Evolutionary conservation across 805 yeast genomes (phyloP), one percentile per base, ranked within the genome.

Genomic region (Myxozyma kluyveri): DNA sequence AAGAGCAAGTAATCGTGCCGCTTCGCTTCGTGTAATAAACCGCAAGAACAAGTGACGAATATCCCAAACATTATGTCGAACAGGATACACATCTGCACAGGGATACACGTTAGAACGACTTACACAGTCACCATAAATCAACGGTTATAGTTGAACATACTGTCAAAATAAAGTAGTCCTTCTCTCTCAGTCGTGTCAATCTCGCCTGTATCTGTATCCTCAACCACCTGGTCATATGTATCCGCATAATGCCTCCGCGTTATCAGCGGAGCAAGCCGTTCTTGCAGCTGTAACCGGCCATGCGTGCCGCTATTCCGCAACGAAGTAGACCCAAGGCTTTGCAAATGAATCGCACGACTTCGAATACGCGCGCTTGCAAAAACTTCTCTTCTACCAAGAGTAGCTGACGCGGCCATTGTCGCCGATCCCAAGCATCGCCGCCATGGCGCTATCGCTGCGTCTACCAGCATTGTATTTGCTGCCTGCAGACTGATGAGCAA

Each of bases 111-210:
- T 42, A 33, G 37, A 47, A 24, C n/a, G 37, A 39, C 9, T n/a
- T n/a, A 19, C 5, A 10, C 23, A 39, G 23, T 14, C 24, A 4
- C 14, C n/a, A 39, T 19, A 39, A 6, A 38, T 14, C 7, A 36
- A 37, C 54, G 48, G 33, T 19, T 29, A 18, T 9, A 19, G 37
- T 29, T 14, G 17, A 36, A 51, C 52, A 29, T 40, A 49, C 60
- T 59, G 43, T 59, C 61, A 32, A 61, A 46, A 37, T 61, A 61
- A 10, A 61, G 36, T 23, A 61, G 54, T 3, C 63, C 57, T 47
- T 61, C 61, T 32, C 52, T 49, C 1, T 29, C 29, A 1, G 39
- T 42, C 21, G 37, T 40, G 14, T 52, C 47, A 37, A 61, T 55
- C 4, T 52, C 35, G 7, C 65, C 65, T 4, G 53, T 42, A 17